Evolutionary conservation across 2,329 filamentous ascomycete genomes (phyloP).

Genomic region (Trichoderma polysporum): DNA sequence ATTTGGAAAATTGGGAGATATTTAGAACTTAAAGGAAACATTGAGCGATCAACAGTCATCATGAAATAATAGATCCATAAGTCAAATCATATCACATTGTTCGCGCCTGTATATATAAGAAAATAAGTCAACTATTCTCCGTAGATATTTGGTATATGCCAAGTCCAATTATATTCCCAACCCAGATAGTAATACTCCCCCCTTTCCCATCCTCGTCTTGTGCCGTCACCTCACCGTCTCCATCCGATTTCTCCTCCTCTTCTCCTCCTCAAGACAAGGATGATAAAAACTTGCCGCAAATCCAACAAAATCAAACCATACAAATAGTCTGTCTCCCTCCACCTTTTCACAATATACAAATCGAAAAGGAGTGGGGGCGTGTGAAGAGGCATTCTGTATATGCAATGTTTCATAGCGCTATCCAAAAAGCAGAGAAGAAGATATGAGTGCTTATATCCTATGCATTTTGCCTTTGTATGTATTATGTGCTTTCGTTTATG

Average conservation of each 20-base stretch:
- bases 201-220: not conserved
- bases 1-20: not conserved
- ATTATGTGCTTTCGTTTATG: slow-evolving; percentile 11
- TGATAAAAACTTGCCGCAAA: not conserved
- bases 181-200: not conserved
- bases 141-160: slow-evolving; percentile 16
- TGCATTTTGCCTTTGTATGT: slow-evolving; percentile 5
- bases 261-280: not conserved
- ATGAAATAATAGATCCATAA: not conserved
- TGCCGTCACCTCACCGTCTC: not conserved
- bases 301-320: not conserved
- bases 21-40: not conserved
- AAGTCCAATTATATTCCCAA: slow-evolving; percentile 10
- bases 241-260: not conserved
- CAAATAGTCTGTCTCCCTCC: not conserved
- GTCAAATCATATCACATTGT: not conserved
- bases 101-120: slow-evolving; percentile 1
- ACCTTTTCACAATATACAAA: not conserved
- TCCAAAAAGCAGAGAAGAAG: not conserved
- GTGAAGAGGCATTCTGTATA: slow-evolving; percentile 18
- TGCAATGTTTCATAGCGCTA: slow-evolving; percentile 12
- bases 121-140: not conserved
- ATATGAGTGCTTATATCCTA: not conserved
- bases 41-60: slow-evolving; percentile 7
- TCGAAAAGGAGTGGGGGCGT: not conserved